Conservation (phyloP, 2,329 filamentous ascomycete species). For the Trichophyton schoenleinii region DNA sequence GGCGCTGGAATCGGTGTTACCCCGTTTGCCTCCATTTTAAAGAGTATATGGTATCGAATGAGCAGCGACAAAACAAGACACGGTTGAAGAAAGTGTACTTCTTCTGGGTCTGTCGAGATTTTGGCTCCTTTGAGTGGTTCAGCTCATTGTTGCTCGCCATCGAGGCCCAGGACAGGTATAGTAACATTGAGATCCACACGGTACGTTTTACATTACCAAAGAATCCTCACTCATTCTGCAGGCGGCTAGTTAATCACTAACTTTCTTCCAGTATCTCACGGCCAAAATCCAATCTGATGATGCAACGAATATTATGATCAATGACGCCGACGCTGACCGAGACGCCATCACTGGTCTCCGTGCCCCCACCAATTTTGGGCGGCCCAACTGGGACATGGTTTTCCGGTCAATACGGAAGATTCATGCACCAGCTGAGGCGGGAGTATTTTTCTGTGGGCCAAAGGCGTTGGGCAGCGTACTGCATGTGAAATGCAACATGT, state of each 20-base stretch:
- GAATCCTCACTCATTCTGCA: too few species aligned
- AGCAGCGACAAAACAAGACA: constrained; percentile 72
- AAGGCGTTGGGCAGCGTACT: constrained; percentile 64
- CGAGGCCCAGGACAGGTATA: constrained; percentile 71
- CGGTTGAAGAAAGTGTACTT: constrained; percentile 78
- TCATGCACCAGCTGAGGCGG: constrained; percentile 58
- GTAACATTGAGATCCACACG: constrained; percentile 70
- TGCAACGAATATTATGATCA: constrained; percentile 86
- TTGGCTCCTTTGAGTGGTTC: constrained; percentile 84
- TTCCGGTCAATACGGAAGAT: constrained; percentile 73
- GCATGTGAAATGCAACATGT: constrained; percentile 79
- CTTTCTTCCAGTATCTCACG: constrained; percentile 51
- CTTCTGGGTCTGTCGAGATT: constrained; percentile 85
- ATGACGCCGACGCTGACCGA: constrained; percentile 71
- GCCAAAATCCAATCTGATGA: constrained; percentile 78
- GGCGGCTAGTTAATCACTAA: too few species aligned
- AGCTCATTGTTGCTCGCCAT: constrained; percentile 70
- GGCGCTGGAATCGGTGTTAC: constrained; percentile 42
- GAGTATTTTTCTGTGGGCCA: constrained; percentile 76
- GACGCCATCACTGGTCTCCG: constrained; percentile 74
- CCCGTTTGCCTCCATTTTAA: constrained; percentile 45
- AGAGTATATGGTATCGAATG: constrained; percentile 89
- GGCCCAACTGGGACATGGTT: constrained; percentile 84
- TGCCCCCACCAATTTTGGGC: constrained; percentile 67
- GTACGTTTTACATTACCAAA: constrained; percentile 10